Evolutionary conservation across 768 basidiomycete genomes (phyloP), one percentile per base, ranked within the genome.

Genomic region (Daedaleopsis nitida): DNA sequence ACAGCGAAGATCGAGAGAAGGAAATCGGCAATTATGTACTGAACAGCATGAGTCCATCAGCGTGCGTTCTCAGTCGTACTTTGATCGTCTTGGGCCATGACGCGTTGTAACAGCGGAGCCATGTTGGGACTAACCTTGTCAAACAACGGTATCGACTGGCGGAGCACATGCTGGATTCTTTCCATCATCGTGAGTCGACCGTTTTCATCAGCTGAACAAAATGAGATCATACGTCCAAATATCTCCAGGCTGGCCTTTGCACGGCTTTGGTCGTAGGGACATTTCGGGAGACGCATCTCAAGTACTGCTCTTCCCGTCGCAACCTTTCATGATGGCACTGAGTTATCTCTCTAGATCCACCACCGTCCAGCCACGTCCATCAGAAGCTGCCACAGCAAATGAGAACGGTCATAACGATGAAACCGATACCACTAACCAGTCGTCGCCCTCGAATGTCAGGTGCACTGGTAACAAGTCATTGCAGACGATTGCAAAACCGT

Each of bases 111-210:
- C 47, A 49, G 55, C 32, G 69, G 66, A 3, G 70, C 71, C 1
- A 63, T 70, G 14, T 62, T 71, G 32, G 65, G 77, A 16, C 77
- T 76, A 17, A 53, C 38, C 63, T 76, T 77, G 58, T 62, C 73
- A 0, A 70, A 71, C 35, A 56, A 64, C 21, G 73, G 73, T 45
- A 68, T 78, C 0, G 80, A 79, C 5, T 90, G 87, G 84, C 75
- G 83, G 37, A 86, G 83, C 83, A 65, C 86, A 17, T 90, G 86
- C 70, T 88, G 86, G 85, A 75, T 87, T 50, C 73, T 84, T 55
- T 73, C 85, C 19, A 77, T 82, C 35, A 84, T 87, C 65, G 80
- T 48, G 16, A 5, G 55, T 48, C 9, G 44, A 3, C 32, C 19
- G 3, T 1, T n/a, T 17, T 17, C 7, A 19, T 16, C 4, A 21